These are phyloP conservation scores for Fusarium sp. DNA, from an alignment of 2,329 filamentous ascomycete genomes.

Conservation along the genomic window DNA sequence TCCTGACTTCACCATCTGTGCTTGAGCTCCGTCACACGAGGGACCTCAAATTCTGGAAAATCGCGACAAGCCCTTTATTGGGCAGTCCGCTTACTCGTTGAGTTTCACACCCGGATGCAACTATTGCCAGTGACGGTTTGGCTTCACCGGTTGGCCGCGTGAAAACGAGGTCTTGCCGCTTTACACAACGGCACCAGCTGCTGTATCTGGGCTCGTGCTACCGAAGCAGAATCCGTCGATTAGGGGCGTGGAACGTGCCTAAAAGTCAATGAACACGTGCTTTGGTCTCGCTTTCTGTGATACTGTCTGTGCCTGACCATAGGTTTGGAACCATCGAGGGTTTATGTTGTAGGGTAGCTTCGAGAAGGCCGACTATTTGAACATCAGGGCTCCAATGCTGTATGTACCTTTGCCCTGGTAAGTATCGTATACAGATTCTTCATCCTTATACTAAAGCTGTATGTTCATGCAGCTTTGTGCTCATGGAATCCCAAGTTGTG, in stretches of 20 bases:
- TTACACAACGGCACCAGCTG: constrained; percentile 39
- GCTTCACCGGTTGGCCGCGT: constrained; percentile 25
- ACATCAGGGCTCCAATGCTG: neutral
- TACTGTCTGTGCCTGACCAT: neutral
- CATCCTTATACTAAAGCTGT: neutral
- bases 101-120: constrained; percentile 25
- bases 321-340: neutral
- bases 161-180: constrained; percentile 41
- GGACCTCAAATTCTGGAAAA: constrained; percentile 33
- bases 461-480: neutral
- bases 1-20: constrained; percentile 17
- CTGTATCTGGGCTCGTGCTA: constrained; percentile 41
- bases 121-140: constrained; percentile 20
- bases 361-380: neutral
- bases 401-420: neutral
- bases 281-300: neutral
- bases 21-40: constrained; percentile 27
- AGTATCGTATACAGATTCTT: neutral
- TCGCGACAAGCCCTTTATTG: constrained; percentile 42
- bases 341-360: neutral
- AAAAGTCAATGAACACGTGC: neutral
- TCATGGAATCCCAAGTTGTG: neutral
- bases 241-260: constrained; percentile 5
- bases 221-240: constrained; percentile 7
- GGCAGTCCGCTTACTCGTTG: constrained; percentile 30